A percentile compares a stretch with the other conserved stretches of the same genome.
Evolutionary conservation across 78 protist species (phyloP).

Genomic region (Cavenderia fasciculata): DNA sequence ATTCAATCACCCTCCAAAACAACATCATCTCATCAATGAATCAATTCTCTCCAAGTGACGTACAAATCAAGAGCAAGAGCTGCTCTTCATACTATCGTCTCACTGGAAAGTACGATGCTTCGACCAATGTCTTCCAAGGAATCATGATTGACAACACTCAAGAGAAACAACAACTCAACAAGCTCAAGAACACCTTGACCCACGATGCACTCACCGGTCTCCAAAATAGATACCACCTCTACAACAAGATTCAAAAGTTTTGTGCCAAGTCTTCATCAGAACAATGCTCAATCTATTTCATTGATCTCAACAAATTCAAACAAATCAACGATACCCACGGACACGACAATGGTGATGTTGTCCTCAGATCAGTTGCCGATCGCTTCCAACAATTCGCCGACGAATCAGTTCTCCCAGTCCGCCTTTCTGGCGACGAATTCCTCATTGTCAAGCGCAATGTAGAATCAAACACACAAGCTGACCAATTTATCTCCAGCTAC

Average conservation of each 20-base stretch:
- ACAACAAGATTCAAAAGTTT: conserved; percentile 61
- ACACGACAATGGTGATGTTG: conserved; percentile 54
- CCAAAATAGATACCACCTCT: conserved; percentile 35
- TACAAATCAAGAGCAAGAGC: no score
- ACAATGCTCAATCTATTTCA: conserved; percentile 22
- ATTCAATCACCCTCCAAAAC: no score
- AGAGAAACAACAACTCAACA: conserved; percentile 32
- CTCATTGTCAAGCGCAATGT: conserved; percentile 45
- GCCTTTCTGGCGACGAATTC: conserved; percentile 68
- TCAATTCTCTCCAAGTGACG: no score
- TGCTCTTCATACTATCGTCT: no score
- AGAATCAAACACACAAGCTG: conserved; percentile 10
- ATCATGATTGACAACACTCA: conserved; percentile 32
- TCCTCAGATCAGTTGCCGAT: conserved; percentile 24
- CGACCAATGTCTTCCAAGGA: conserved; percentile 8
- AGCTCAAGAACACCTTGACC: conserved; percentile 25
- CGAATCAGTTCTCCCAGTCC: conserved; percentile 32
- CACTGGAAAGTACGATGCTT: conserved; percentile 30
- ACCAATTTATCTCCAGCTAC: conserved; percentile 6
- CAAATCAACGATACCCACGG: conserved; percentile 69
- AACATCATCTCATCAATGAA: no score
- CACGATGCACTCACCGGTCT: conserved; percentile 64
- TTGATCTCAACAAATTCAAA: conserved; percentile 60
- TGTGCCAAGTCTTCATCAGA: conserved; percentile 30
- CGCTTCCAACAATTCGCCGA: conserved; percentile 14